Conservation (phyloP, 2,329 filamentous ascomycete species). For the Penicillium sclerotiorum region DNA sequence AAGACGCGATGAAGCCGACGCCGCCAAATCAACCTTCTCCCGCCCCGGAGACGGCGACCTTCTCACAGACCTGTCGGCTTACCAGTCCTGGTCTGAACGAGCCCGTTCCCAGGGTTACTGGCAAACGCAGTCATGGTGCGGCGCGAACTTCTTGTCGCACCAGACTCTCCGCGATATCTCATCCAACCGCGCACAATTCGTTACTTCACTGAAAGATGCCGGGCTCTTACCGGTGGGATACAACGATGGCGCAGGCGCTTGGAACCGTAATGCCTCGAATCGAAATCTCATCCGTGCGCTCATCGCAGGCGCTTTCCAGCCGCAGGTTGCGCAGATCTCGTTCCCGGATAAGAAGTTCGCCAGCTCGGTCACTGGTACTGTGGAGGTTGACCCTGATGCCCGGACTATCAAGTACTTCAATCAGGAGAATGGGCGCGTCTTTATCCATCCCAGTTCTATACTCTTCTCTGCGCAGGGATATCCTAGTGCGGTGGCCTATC, state of each 20-base stretch:
- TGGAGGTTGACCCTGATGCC: conserved; percentile 91
- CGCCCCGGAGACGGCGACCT: conserved; percentile 76
- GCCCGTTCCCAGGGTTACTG: conserved; percentile 50
- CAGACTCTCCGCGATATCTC: conserved; percentile 86
- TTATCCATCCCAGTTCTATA: conserved; percentile 86
- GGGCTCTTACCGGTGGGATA: conserved; percentile 69
- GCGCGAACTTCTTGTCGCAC: conserved; percentile 79
- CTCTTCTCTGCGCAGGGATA: conserved; percentile 83
- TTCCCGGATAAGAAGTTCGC: conserved; percentile 97
- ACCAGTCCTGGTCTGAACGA: conserved; percentile 77
- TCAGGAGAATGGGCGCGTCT: conserved; percentile 81
- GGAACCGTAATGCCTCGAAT: conserved; percentile 40
- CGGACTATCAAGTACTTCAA: conserved; percentile 91
- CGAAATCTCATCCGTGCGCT: conserved; percentile 65
- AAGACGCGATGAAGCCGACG: conserved; percentile 78
- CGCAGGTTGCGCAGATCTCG: conserved; percentile 88
- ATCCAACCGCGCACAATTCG: conserved; percentile 82
- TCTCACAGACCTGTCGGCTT: conserved; percentile 82
- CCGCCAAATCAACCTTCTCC: conserved; percentile 73
- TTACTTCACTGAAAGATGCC: conserved; percentile 80
- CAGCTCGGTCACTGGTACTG: conserved; percentile 80
- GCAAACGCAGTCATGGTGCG: conserved; percentile 70
- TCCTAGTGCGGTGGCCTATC: conserved; percentile 71
- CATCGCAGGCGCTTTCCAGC: conserved; percentile 73
- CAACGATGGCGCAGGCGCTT: conserved; percentile 26